phyloP scores from a whole-genome alignment of 352 stramenopile genomes.

The Globisporangium rhizosaccharum region DNA sequence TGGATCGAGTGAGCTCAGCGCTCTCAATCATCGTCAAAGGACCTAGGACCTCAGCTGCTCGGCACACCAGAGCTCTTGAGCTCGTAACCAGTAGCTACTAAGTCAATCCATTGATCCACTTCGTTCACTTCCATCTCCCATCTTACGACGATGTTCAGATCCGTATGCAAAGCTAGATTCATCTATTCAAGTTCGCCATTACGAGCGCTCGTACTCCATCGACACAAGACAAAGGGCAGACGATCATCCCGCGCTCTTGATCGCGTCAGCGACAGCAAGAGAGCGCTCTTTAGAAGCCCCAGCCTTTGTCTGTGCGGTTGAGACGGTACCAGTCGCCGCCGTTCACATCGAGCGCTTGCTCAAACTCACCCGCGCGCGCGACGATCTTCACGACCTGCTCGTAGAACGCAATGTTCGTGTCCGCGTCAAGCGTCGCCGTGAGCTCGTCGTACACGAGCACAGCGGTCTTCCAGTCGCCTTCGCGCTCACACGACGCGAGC shows the following conservation, averaged over 20 bases:
- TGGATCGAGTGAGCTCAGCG: constrained; percentile 57
- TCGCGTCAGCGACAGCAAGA: neutral
- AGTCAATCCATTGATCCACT: too few species aligned
- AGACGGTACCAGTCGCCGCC: constrained; percentile 82
- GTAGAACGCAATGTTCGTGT: constrained; percentile 73
- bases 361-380: constrained; percentile 75
- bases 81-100: too few species aligned
- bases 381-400: constrained; percentile 81
- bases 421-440: constrained; percentile 40
- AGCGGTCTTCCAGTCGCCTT: constrained; percentile 66
- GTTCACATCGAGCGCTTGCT: constrained; percentile 79
- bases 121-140: too few species aligned
- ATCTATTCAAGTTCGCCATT: too few species aligned
- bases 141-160: too few species aligned
- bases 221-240: too few species aligned
- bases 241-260: neutral
- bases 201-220: too few species aligned
- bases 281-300: constrained; percentile 21
- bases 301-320: constrained; percentile 68
- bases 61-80: too few species aligned
- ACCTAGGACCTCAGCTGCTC: too few species aligned
- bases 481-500: constrained; percentile 52
- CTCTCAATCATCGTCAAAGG: too few species aligned
- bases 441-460: constrained; percentile 78
- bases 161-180: too few species aligned